Base-by-base conservation (phyloP, 148 eudicot genomes). In the Talinum fruticosum region DNA sequence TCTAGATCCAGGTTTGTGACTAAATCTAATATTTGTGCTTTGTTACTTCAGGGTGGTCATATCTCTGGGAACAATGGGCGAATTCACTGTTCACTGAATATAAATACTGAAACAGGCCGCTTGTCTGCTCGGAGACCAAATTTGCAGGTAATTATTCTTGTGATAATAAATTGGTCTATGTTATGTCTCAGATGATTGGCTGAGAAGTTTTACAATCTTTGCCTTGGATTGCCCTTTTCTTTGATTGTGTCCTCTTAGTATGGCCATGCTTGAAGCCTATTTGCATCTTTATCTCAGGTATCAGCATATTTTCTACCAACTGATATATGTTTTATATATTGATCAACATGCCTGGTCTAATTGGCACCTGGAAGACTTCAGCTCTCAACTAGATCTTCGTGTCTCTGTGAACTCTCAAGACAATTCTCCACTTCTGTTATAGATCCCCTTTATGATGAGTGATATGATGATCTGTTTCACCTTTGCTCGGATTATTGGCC, bases 41-140 rank as follows among this genome's bases (percentile, higher is more conserved):
- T 83, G 75, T 18, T 37, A 76, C 72, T 23, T 69, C 92, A 93
- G 99, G 98, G 97, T 15, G 86, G 89, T 84, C 92, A 89, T 80
- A 84, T 96, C 65, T 82, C 96, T 21, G 98, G 99, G 69, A 89
- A 82, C 69, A 81, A 88, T 80, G 99, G 97, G 73, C 97, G 98
- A 21, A 83, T 96, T 73, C 99, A 96, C 86, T 96, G 99, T 86
- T 96, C 99, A 4, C 81, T 96, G 73, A 96, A 96, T 85, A 93
- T 96, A 74, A 96, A 96, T 82, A 96, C 99, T 21, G 99, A 96
- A 86, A 96, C 99, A 45, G 98, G 99, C 64, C 90, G 99, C 41
- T 79, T 96, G 71, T 96, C 99, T 80, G 99, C 99, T 72, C 88
- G 99, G 76, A 88, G 99, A 81, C 99, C 99, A 68, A 96, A 93